These are phyloP conservation scores for Capillidium rhysosporum DNA, from an alignment of 371 early-diverging fungal species.

Conservation along the genomic window DNA sequence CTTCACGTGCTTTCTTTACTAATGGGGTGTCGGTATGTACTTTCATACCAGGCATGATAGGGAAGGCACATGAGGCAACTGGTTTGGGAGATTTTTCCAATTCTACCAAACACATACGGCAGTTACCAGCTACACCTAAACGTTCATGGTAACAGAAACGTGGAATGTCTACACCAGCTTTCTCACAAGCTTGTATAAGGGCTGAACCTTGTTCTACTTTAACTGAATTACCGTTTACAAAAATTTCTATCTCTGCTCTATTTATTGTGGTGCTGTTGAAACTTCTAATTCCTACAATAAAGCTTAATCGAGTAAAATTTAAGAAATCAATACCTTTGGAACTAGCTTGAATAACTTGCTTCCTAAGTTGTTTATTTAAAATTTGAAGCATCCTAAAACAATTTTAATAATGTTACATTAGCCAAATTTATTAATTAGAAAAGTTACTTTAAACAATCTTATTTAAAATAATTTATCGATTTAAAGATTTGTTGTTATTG, in stretches of 20 bases:
- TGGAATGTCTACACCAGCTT: constrained; percentile 75
- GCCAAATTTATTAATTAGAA: too few species aligned
- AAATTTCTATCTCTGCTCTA: constrained; percentile 44
- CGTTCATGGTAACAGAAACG: constrained; percentile 96
- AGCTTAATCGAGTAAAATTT: too few species aligned
- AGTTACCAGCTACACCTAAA: constrained; percentile 92
- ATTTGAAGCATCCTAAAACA: too few species aligned
- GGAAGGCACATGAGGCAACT: constrained; percentile 91
- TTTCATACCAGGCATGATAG: constrained; percentile 93
- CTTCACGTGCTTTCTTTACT: constrained; percentile 95
- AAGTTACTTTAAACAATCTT: too few species aligned
- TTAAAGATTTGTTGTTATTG: too few species aligned
- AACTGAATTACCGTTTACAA: constrained; percentile 79
- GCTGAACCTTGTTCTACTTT: constrained; percentile 84
- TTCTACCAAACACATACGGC: constrained; percentile 97
- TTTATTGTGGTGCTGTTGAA: too few species aligned
- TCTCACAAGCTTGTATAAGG: constrained; percentile 92
- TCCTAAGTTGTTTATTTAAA: too few species aligned
- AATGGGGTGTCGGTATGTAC: constrained; percentile 82
- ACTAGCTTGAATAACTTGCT: too few species aligned
- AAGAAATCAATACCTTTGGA: too few species aligned
- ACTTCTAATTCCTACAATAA: too few species aligned
- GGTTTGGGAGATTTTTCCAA: constrained; percentile 90
- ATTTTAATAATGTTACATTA: too few species aligned
- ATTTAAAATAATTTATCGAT: too few species aligned